Evolutionary conservation across 2,329 filamentous ascomycete genomes (phyloP).

Genomic region (Monosporascus sp.): DNA sequence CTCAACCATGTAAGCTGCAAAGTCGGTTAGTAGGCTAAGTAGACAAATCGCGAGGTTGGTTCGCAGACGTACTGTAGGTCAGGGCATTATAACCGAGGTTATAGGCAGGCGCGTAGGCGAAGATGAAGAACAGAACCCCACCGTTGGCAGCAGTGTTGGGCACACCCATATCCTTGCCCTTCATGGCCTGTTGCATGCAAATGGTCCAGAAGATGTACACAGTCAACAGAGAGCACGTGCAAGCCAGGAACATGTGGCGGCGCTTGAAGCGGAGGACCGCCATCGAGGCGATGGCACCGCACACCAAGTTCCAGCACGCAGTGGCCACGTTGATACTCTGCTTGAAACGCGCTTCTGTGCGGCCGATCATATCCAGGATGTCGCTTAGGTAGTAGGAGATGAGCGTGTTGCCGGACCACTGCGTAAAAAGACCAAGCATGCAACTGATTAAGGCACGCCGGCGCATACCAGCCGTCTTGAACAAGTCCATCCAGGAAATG

Average conservation of each 20-base stretch:
- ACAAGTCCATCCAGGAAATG: constrained; percentile 38
- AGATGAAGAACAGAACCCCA: constrained; percentile 51
- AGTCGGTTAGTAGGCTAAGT: neutral
- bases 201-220: constrained; percentile 49
- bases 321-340: constrained; percentile 41
- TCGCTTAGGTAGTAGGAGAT: constrained; percentile 37
- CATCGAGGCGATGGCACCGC: constrained; percentile 35
- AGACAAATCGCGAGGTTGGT: neutral
- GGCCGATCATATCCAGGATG: constrained; percentile 41
- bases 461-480: constrained; percentile 35
- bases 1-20: constrained; percentile 48
- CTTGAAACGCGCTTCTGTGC: constrained; percentile 35
- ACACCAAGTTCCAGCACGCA: constrained; percentile 40
- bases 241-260: constrained; percentile 33
- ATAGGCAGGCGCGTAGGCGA: constrained; percentile 54
- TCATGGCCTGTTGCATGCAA: constrained; percentile 34
- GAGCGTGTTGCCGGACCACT: constrained; percentile 36
- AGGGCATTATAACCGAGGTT: constrained; percentile 64
- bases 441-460: constrained; percentile 33
- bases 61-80: constrained; percentile 48
- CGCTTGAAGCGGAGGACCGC: constrained; percentile 33
- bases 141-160: constrained; percentile 21
- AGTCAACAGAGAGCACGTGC: constrained; percentile 36
- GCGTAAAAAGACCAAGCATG: constrained; percentile 34
- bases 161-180: constrained; percentile 21